Evolutionary conservation across 1,139 yeast species (phyloP).

Genomic region (Torulaspora pretoriensis): DNA sequence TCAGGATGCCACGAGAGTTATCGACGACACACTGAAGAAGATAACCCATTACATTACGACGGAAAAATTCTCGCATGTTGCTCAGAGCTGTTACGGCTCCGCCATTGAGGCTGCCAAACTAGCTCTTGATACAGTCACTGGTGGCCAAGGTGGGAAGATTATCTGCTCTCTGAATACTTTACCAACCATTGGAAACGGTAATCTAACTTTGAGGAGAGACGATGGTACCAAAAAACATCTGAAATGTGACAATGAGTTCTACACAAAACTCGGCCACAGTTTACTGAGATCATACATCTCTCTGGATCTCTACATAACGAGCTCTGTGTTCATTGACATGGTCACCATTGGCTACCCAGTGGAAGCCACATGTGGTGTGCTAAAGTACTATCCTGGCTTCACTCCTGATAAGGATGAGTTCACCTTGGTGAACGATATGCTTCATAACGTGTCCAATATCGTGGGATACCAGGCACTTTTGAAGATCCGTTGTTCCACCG

Average conservation of each 20-base stretch:
- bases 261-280: slow-evolving; percentile 55
- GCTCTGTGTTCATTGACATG: slow-evolving; percentile 64
- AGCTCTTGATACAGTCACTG: slow-evolving; percentile 55
- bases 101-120: slow-evolving; percentile 68
- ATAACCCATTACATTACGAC: slow-evolving; percentile 49
- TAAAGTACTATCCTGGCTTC: slow-evolving; percentile 65
- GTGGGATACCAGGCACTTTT: slow-evolving; percentile 78
- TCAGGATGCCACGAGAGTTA: slow-evolving; percentile 53
- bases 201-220: slow-evolving; percentile 52
- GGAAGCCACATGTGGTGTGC: slow-evolving; percentile 66
- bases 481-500: slow-evolving; percentile 84
- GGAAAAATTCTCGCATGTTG: slow-evolving; percentile 44
- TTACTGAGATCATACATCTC: slow-evolving; percentile 63
- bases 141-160: slow-evolving; percentile 72
- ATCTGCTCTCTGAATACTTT: slow-evolving; percentile 61
- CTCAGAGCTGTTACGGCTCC: slow-evolving; percentile 76
- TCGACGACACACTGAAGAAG: slow-evolving; percentile 63
- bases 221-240: slow-evolving; percentile 58
- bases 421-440: slow-evolving; percentile 57
- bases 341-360: slow-evolving; percentile 69
- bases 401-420: slow-evolving; percentile 67
- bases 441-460: slow-evolving; percentile 43
- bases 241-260: slow-evolving; percentile 60
- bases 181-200: slow-evolving; percentile 85
- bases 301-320: slow-evolving; percentile 68